Evolutionary conservation across 83 land plant species (phyloP).

Genomic region (Diphasiastrum complanatum): DNA sequence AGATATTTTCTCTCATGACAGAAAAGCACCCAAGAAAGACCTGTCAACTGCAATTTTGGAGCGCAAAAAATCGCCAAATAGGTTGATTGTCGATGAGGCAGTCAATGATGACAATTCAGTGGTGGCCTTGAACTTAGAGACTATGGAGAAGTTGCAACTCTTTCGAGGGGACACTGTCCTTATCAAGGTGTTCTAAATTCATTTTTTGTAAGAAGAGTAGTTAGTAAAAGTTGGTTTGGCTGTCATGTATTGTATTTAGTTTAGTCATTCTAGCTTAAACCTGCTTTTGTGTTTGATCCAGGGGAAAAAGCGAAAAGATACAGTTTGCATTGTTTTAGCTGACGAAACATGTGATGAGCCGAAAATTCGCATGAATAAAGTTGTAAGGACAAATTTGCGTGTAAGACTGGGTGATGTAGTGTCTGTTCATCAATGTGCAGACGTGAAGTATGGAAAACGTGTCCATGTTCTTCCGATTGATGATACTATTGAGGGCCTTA

Average conservation of each 20-base stretch:
- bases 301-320: constrained; percentile 21
- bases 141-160: constrained; percentile 25
- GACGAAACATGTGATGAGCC: constrained; percentile 19
- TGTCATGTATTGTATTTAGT: neutral
- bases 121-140: constrained; percentile 18
- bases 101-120: constrained; percentile 23
- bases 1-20: too few relatives aligned
- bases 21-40: constrained; percentile 9
- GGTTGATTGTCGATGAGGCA: constrained; percentile 23
- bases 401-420: constrained; percentile 21
- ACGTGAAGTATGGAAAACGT: constrained; percentile 25
- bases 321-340: constrained; percentile 14
- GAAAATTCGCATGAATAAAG: constrained; percentile 23
- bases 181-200: constrained; percentile 5
- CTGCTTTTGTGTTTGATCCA: constrained; percentile 1
- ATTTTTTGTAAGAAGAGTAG: neutral
- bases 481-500: constrained; percentile 19
- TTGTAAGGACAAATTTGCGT: constrained; percentile 16
- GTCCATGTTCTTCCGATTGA: constrained; percentile 22
- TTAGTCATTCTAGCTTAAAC: neutral
- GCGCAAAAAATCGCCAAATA: constrained; percentile 20
- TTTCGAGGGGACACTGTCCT: constrained; percentile 21
- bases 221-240: neutral
- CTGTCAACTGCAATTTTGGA: constrained; percentile 12
- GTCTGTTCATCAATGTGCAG: constrained; percentile 21